Evolutionary conservation across 495 filamentous ascomycete genomes (phyloP).

Genomic region (Talaromyces proteolyticus): DNA sequence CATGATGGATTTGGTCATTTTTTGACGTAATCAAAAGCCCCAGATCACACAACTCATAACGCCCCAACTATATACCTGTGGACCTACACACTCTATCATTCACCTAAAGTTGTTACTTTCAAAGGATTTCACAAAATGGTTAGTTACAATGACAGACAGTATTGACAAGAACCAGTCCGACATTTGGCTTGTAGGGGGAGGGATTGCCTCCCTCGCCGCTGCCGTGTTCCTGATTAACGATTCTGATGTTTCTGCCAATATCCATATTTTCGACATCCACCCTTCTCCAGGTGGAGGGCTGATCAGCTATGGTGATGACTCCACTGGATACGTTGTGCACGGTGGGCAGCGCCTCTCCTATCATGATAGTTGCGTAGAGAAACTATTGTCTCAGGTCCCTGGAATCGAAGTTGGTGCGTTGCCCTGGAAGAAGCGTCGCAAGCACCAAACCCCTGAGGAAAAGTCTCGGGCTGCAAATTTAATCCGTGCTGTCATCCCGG

Average conservation of each 20-base stretch:
- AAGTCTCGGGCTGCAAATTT: slow-evolving; percentile 8
- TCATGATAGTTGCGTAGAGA: slow-evolving; percentile 28
- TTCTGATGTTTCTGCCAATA: slow-evolving; percentile 25
- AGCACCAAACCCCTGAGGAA: slow-evolving; percentile 6
- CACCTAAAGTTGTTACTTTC: background rate
- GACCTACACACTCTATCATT: background rate
- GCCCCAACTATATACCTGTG: background rate
- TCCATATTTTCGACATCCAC: slow-evolving; percentile 29
- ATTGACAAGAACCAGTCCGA: background rate
- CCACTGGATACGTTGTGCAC: slow-evolving; percentile 22
- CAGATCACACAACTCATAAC: background rate
- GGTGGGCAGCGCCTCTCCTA: slow-evolving; percentile 25
- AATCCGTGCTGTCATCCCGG: slow-evolving; percentile 9
- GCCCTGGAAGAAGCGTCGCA: background rate
- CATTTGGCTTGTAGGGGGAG: slow-evolving; percentile 32
- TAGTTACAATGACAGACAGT: background rate
- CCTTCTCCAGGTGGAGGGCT: slow-evolving; percentile 22
- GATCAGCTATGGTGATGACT: slow-evolving; percentile 17
- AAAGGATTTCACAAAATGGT: background rate
- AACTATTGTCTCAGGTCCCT: slow-evolving; percentile 26
- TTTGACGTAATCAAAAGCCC: background rate
- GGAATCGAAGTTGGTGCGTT: no score
- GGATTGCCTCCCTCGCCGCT: slow-evolving; percentile 34
- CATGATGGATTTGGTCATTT: background rate
- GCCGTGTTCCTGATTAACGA: slow-evolving; percentile 33